Base-by-base conservation (phyloP, 768 basidiomycete genomes). In the Mycena galopus region DNA sequence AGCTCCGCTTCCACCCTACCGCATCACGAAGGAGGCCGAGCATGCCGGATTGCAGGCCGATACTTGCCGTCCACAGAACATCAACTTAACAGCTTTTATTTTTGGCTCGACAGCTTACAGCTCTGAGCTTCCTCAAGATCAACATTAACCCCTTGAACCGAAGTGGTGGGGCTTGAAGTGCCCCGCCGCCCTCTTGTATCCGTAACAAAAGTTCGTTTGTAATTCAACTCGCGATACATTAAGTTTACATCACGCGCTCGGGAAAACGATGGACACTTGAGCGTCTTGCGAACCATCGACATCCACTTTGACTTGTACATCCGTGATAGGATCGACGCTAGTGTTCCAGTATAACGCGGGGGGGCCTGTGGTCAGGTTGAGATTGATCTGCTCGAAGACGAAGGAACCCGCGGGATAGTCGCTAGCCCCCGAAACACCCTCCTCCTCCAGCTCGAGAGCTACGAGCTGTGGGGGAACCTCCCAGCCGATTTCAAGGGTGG, bases 401-500 rank as follows among this genome's bases (percentile, higher is more conserved):
- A 37, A 37, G 35, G 35, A 37, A 37, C 35, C 35, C 35, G 35
- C 35, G 35, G 35, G 68, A 37, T 62, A 69, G 37, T 63, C 68
- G 68, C 68, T 63, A n/a, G 68, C n/a, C 68, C 17, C n/a, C 16
- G 35, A 37, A n/a, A 63, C 68, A 55, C 68, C 68, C 35, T 63
- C 60, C 50, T 63, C 60, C 61, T 69, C 68, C 50, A 69, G 53
- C 51, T 63, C 8, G 59, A 69, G 51, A 51, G 50, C 59, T 21
- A 27, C 68, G 50, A 62, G 19, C 33, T 37, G 47, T 35, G 67
- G 67, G 30, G 53, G 61, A 17, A 63, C 37, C 47, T 62, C 33
- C 68, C 59, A 69, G 37, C 68, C 61, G 53, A 63, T 23, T 57
- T 62, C 60, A 35, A 69, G 47, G 30, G 44, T 61, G 35, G 68